Base-by-base conservation (phyloP, 108 stramenopile genomes). In the Hondaea fermentalgiana region DNA sequence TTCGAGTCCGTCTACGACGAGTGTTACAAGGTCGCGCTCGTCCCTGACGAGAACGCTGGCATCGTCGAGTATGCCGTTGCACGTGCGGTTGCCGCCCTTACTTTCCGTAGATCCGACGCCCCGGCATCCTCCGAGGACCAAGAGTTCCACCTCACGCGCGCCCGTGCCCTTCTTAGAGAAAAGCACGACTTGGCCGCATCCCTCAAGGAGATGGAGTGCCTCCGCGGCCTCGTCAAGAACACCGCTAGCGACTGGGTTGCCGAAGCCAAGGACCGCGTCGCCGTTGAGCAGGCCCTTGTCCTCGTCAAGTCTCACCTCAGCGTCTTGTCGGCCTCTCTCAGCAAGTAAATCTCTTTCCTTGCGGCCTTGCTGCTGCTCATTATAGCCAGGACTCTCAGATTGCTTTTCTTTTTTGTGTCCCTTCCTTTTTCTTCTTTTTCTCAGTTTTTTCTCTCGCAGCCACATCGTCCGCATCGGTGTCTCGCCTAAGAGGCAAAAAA, bases 251-350 rank as follows among this genome's bases (percentile, higher is more conserved):
- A 83, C 51, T 83, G 76, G 76, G 12, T 83, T 8, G 45, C 76
- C n/a, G 49, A 83, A 23, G 76, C 76, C 49, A 83, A 83, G 51
- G 76, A 83, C 76, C 76, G 76, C 49, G 51, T 83, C 51, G 76
- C 76, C 28, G 49, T 83, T 16, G 76, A 83, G 76, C 76, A 83
- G 51, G 76, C 76, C 16, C 45, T 83, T 23, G 3, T 3, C 49
- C 51, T 83, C n/a, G 51, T 83, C 76, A 83, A 83, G 51, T 83
- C 76, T 1, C 76, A 83, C 5, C 45, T 83, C 5, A 53, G 49
- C 45, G 51, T 53, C 23, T 55, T 83, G 76, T 53, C 76, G 12
- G 76, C 76, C 45, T 83, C 76, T 23, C 49, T 53, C 28, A 6
- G 43, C 10, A 83, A 83, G 12, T 83, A 83, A 83, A 35, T 35